phyloP scores from a whole-genome alignment of 768 basidiomycete genomes.

The Leccinum longicurvipes region DNA sequence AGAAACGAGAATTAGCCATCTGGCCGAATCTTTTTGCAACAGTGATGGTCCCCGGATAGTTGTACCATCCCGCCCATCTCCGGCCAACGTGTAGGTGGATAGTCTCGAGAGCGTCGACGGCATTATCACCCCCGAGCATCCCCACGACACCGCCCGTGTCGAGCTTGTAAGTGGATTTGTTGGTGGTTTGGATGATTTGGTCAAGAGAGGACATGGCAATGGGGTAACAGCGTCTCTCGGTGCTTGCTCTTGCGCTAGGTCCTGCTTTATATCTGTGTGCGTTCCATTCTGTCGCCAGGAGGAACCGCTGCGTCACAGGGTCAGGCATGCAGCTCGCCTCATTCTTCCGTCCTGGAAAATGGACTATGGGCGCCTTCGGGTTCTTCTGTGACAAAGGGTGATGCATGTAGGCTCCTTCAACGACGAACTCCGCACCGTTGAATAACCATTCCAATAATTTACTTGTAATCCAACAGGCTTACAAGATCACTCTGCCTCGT shows the following conservation, averaged over 20 bases:
- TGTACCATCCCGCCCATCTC: slow-evolving; percentile 36
- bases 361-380: neutral
- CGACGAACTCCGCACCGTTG: neutral
- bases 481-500: neutral
- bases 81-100: slow-evolving; percentile 32
- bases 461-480: neutral
- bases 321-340: neutral
- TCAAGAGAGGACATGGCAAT: slow-evolving; percentile 13
- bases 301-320: neutral
- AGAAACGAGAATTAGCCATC: slow-evolving; percentile 24
- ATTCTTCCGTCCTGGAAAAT: neutral
- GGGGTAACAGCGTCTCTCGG: neutral
- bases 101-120: slow-evolving; percentile 29
- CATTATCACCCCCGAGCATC: slow-evolving; percentile 33
- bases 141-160: slow-evolving; percentile 29
- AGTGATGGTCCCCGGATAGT: slow-evolving; percentile 31
- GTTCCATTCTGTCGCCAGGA: neutral
- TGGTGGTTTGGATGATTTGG: slow-evolving; percentile 11
- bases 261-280: slow-evolving; percentile 7
- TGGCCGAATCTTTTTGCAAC: slow-evolving; percentile 34
- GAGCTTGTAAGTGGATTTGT: slow-evolving; percentile 18
- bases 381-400: neutral
- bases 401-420: neutral
- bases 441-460: neutral
- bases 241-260: neutral